Percentiles rank a stretch among this genome's conserved stretches.
Evolutionary conservation across 768 basidiomycete species (phyloP).

Genomic region (Kwoniella dendrophila): DNA sequence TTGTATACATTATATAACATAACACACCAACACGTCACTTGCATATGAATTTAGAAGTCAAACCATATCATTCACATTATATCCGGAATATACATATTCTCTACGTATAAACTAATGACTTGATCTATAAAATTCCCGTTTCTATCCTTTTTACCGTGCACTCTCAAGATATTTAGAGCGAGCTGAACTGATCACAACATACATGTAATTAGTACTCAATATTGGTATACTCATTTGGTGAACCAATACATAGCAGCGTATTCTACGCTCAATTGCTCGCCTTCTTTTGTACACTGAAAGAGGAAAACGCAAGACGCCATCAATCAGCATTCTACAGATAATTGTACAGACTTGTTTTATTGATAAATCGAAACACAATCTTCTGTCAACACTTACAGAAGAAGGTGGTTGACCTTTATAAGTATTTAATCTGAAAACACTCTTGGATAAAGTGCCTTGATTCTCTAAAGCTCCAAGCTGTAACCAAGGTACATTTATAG

Average conservation of each 20-base stretch:
- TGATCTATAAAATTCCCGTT: no score
- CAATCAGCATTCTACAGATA: not conserved
- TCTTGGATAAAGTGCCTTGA: conserved; percentile 61
- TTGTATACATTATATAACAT: no score
- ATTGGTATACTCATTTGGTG: conserved; percentile 35
- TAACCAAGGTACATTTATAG: conserved; percentile 64
- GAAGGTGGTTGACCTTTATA: conserved; percentile 64
- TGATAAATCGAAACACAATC: not conserved
- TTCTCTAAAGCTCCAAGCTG: conserved; percentile 58
- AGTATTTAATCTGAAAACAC: conserved; percentile 64
- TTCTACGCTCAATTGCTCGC: conserved; percentile 37
- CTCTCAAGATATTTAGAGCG: no score
- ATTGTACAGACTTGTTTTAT: conserved; percentile 15
- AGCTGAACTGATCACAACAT: no score
- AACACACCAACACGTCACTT: no score
- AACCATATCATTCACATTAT: no score
- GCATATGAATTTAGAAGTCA: no score
- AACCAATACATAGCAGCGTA: conserved; percentile 53
- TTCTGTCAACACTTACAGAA: conserved; percentile 28
- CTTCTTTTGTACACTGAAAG: conserved; percentile 55
- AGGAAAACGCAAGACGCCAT: not conserved
- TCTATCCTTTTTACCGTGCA: no score
- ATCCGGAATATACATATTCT: no score
- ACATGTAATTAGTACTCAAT: no score
- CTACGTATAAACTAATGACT: no score